Percentiles rank a stretch among this genome's conserved stretches.
phyloP scores from a whole-genome alignment of 164 flowering plant genomes.

The Aristolochia fimbriata region DNA sequence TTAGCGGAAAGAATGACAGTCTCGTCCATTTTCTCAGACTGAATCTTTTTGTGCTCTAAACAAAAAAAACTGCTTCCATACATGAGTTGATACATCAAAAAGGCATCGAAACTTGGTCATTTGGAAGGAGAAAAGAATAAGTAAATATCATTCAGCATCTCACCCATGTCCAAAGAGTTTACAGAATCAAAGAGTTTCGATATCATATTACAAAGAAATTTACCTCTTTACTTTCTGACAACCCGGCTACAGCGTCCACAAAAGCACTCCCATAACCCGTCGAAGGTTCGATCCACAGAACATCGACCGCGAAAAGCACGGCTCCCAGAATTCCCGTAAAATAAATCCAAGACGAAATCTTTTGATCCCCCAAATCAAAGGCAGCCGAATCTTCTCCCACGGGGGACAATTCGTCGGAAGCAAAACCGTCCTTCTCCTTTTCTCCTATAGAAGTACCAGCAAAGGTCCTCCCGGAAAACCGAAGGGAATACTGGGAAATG shows the following conservation, averaged over 20 bases:
- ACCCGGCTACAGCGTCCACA: slow-evolving; percentile 39
- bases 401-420: background rate
- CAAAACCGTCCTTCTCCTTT: slow-evolving; percentile 3
- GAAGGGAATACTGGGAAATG: slow-evolving; percentile 1
- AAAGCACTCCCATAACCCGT: slow-evolving; percentile 54
- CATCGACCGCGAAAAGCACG: slow-evolving; percentile 58
- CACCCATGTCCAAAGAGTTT: background rate
- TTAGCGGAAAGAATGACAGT: background rate
- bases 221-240: slow-evolving; percentile 82
- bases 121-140: background rate
- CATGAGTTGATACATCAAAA: background rate
- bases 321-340: slow-evolving; percentile 58
- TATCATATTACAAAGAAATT: background rate
- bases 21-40: background rate
- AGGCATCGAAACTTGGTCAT: background rate
- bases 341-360: slow-evolving; percentile 73
- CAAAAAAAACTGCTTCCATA: background rate
- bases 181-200: background rate
- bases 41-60: background rate
- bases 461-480: slow-evolving; percentile 2
- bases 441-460: slow-evolving; percentile 22
- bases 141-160: background rate
- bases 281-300: slow-evolving; percentile 70
- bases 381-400: slow-evolving; percentile 84
- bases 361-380: slow-evolving; percentile 59